Conservation (phyloP, 495 filamentous ascomycete species). For the Hyaloscypha finlandica region DNA sequence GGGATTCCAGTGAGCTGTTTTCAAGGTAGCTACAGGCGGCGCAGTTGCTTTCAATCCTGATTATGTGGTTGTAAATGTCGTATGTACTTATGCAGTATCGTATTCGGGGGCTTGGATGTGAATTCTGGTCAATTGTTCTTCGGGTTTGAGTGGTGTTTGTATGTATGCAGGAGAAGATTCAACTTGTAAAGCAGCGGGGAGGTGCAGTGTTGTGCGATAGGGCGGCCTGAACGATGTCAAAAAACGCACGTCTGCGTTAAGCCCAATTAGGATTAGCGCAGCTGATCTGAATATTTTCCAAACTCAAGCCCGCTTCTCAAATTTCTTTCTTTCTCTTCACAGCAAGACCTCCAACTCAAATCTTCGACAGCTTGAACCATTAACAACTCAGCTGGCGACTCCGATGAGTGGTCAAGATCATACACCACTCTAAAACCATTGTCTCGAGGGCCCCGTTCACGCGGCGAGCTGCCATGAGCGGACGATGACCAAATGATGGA, state of each 20-base stretch:
- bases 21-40: neutral
- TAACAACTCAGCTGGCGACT: constrained; percentile 77
- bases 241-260: too few relatives aligned
- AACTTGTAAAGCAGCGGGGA: constrained; percentile 17
- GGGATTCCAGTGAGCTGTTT: constrained; percentile 5
- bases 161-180: constrained; percentile 16
- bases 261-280: constrained; percentile 9
- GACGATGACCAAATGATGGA: constrained; percentile 96
- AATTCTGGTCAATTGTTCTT: constrained; percentile 19
- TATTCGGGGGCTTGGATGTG: constrained; percentile 1
- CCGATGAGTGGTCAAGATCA: constrained; percentile 73
- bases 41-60: neutral
- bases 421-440: constrained; percentile 92
- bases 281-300: neutral
- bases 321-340: constrained; percentile 47
- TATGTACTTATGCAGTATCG: neutral
- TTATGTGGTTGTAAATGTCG: neutral
- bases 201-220: neutral
- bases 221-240: too few relatives aligned
- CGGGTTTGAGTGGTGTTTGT: constrained; percentile 12
- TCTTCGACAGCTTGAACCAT: constrained; percentile 71
- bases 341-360: constrained; percentile 92
- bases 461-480: constrained; percentile 80
- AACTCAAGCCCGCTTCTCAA: constrained; percentile 11
- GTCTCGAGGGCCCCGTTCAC: constrained; percentile 85